Evolutionary conservation across 2,329 filamentous ascomycete species (phyloP), one percentile per base, ranked within the genome.

Genomic region (Penicillium aurantiogriseum): DNA sequence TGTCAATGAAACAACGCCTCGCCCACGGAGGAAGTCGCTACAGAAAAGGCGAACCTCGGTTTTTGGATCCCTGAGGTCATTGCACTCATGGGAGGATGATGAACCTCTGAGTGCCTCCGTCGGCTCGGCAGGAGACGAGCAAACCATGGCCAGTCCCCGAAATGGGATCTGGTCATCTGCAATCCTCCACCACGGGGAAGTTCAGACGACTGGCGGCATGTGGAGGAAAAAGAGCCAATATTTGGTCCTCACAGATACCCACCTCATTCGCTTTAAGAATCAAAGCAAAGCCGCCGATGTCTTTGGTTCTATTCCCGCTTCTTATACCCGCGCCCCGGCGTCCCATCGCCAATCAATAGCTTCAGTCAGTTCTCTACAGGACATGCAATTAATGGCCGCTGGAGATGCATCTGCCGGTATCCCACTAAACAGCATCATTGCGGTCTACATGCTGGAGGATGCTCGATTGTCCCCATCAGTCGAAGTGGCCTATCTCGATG

Each of bases 141-240:
- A 76, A 19, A 79, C 79, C 61, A 66, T 64, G n/a, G 60, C 53
- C 54, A 68, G 54, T 59, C 65, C 63, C 67, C 74, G 69, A 56
- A 71, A 71, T 60, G 65, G 72, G 23, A 70, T 78, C 40, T 78
- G 77, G 29, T 71, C 71, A 44, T 65, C 65, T 17, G 74, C 78
- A 31, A 84, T 89, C 21, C 73, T 89, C 38, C 81, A 87, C 61
- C 84, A 89, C 74, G 88, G 87, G 38, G 87, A 89, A 68, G 84
- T 89, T 17, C 87, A 90, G 72, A 89, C 85, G 13, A 85, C 85
- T 48, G 86, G 83, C 55, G 83, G 84, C 58, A 84, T 90, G 80
- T 88, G 89, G 74, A 80, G 87, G 69, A 89, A 88, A 75, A 88
- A 87, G 76, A 87, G 83, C 72, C 87, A 90, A 70, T 90, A 88